These are phyloP conservation scores for Penicillium sp. DNA, from an alignment of 2,329 filamentous ascomycete species.

Conservation along the genomic window DNA sequence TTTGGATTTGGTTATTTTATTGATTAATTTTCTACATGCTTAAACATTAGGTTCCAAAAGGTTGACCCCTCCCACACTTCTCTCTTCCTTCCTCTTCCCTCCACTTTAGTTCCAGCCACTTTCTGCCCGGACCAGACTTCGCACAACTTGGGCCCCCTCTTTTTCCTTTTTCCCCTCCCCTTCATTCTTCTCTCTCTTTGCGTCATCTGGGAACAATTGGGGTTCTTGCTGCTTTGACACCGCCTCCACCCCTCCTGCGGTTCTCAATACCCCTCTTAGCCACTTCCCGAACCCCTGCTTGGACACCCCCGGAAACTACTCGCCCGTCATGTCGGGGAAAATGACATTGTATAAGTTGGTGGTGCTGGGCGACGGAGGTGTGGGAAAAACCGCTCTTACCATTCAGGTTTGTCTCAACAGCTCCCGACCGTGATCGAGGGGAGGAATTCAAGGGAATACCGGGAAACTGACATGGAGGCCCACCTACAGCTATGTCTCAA, in stretches of 20 bases:
- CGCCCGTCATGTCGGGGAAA: constrained; percentile 73
- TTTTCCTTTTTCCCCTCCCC: constrained; percentile 3
- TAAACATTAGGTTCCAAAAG: background rate
- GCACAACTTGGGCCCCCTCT: constrained; percentile 13
- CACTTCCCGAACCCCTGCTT: constrained; percentile 1
- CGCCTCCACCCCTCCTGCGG: background rate
- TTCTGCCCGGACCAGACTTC: constrained; percentile 17
- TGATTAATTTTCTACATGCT: background rate
- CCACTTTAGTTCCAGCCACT: constrained; percentile 24
- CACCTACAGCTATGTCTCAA: constrained; percentile 77
- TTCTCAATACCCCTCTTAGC: background rate
- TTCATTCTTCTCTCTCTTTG: constrained; percentile 1
- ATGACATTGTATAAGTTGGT: constrained; percentile 97
- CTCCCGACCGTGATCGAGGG: constrained; percentile 7
- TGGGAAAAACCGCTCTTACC: constrained; percentile 90
- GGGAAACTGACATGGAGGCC: background rate
- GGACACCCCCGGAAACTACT: background rate
- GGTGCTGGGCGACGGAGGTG: constrained; percentile 90
- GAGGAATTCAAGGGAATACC: background rate
- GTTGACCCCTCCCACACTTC: background rate
- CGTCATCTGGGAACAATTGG: constrained; percentile 4
- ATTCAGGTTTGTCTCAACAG: constrained; percentile 62
- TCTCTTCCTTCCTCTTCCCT: background rate
- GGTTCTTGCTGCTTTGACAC: background rate
- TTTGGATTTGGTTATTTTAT: background rate